These are phyloP conservation scores for Ambrosia artemisiifolia DNA, from an alignment of 129 eudicot genomes.

Conservation along the genomic window DNA sequence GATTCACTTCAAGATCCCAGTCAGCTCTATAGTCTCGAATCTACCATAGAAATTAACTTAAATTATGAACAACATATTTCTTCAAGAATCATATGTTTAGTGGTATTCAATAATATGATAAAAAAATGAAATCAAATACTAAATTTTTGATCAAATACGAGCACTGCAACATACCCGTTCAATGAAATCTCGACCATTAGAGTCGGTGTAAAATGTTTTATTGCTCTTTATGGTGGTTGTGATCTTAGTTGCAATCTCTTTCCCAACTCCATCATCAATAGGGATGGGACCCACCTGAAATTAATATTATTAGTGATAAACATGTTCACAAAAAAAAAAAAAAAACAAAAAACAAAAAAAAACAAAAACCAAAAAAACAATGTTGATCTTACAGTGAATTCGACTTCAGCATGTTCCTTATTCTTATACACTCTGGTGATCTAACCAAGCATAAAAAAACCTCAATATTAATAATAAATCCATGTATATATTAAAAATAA, in stretches of 20 bases:
- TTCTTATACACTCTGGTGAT: constrained; percentile 80
- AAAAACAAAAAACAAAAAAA: neutral
- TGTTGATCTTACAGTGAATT: constrained; percentile 50
- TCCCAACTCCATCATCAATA: constrained; percentile 61
- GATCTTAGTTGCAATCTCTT: constrained; percentile 65
- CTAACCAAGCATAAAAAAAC: constrained; percentile 30
- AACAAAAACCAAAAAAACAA: neutral
- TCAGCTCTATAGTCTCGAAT: constrained; percentile 89
- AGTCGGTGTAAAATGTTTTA: constrained; percentile 69
- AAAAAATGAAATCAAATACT: neutral
- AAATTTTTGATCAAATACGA: neutral
- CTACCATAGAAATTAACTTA: constrained; percentile 35
- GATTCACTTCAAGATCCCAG: constrained; percentile 90
- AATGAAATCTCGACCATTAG: constrained; percentile 76
- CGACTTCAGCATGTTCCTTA: constrained; percentile 79
- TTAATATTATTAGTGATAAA: constrained; percentile 1
- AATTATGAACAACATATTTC: neutral
- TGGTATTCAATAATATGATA: neutral
- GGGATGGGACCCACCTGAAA: constrained; percentile 88
- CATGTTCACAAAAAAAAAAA: neutral
- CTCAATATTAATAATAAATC: neutral
- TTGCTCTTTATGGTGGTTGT: constrained; percentile 49
- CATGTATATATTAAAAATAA: neutral
- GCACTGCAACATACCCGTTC: constrained; percentile 44
- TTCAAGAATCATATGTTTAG: neutral